Percentiles rank a stretch among this genome's conserved stretches.
Conservation (phyloP, 2,329 filamentous ascomycete species). For the Hymenoscyphus repandus region DNA sequence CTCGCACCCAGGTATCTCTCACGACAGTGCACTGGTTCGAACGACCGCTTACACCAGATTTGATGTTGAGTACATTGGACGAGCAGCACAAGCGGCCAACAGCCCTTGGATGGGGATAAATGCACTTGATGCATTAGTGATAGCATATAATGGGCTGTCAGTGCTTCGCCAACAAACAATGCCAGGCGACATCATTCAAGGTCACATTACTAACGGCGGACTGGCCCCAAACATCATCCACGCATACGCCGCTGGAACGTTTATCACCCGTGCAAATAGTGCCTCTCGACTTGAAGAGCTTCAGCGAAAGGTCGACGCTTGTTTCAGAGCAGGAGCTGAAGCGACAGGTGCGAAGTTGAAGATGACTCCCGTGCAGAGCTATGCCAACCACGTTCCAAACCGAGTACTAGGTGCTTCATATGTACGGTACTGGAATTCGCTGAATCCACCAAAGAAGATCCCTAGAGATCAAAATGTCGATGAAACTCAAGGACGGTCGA, state of each 20-base stretch:
- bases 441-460: not conserved
- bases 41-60: slow-evolving; percentile 25
- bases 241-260: not conserved
- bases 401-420: not conserved
- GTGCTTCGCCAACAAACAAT: slow-evolving; percentile 31
- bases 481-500: not conserved
- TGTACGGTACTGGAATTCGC: not conserved
- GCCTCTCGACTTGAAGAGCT: not conserved
- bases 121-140: slow-evolving; percentile 35
- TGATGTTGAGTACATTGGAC: slow-evolving; percentile 47
- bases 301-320: not conserved
- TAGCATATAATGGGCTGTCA: slow-evolving; percentile 32
- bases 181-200: slow-evolving; percentile 31
- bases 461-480: not conserved
- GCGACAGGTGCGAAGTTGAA: not conserved
- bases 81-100: slow-evolving; percentile 39
- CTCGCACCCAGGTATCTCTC: not conserved
- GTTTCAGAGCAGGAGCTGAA: not conserved
- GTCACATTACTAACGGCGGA: slow-evolving; percentile 36
- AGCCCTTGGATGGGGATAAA: slow-evolving; percentile 37
- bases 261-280: not conserved
- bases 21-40: not conserved
- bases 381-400: not conserved
- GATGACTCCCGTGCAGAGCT: not conserved
- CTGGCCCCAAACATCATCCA: slow-evolving; percentile 13